A percentile compares a stretch with the other conserved stretches of the same genome.
phyloP scores from a whole-genome alignment of 1,284 basidiomycete genomes.

The Flammula alnicola region DNA sequence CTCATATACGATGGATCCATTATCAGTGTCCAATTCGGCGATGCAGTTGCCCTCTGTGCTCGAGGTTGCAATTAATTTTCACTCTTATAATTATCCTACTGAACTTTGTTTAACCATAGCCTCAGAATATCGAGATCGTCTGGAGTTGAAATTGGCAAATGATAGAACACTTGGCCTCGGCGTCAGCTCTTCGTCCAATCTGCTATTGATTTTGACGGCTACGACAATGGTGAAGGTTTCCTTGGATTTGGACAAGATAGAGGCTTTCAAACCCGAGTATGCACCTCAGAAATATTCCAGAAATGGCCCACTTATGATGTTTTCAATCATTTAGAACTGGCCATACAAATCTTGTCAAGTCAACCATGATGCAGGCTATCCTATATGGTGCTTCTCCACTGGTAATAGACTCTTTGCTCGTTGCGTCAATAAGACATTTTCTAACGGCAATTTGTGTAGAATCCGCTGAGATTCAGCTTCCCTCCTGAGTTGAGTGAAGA shows the following conservation, averaged over 20 bases:
- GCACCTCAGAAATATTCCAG: conserved; percentile 26
- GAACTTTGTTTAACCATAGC: conserved; percentile 43
- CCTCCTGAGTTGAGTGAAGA: conserved; percentile 80
- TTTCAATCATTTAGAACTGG: conserved; percentile 50
- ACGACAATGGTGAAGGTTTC: conserved; percentile 68
- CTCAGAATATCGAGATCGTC: conserved; percentile 70
- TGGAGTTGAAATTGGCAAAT: conserved; percentile 68
- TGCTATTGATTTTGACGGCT: conserved; percentile 67
- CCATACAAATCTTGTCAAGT: conserved; percentile 73
- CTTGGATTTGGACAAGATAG: conserved; percentile 65
- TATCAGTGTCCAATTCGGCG: conserved; percentile 72
- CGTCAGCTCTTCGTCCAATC: conserved; percentile 51
- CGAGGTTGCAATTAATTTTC: conserved; percentile 47
- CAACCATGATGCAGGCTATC: conserved; percentile 88
- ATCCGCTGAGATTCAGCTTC: conserved; percentile 85
- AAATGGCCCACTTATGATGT: conserved; percentile 14
- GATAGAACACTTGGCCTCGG: conserved; percentile 77
- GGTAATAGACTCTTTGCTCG: conserved; percentile 36
- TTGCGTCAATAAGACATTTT: conserved; percentile 19
- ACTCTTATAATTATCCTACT: not conserved
- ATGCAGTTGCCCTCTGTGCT: conserved; percentile 74
- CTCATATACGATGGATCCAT: conserved; percentile 60
- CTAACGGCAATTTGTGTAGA: conserved; percentile 44
- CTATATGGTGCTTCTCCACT: conserved; percentile 75
- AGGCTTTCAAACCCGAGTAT: conserved; percentile 61